Conservation (phyloP, 768 basidiomycete genomes). For the Mycena olivaceomarginata region DNA sequence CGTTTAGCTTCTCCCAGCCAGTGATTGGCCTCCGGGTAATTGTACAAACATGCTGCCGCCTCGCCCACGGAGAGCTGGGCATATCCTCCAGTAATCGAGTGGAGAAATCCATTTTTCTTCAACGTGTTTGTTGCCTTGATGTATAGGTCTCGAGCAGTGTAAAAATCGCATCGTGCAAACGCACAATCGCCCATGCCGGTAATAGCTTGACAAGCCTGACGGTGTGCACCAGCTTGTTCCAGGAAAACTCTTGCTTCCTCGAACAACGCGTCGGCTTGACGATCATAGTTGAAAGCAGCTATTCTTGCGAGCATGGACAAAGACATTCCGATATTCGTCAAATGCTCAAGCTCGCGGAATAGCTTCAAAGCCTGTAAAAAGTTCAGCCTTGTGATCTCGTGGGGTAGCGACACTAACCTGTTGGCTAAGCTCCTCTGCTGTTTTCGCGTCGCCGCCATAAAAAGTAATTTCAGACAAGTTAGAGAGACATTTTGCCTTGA, state of each 20-base stretch:
- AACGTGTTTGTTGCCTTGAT: slow-evolving; percentile 16
- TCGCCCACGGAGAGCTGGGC: slow-evolving; percentile 38
- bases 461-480: slow-evolving; percentile 41
- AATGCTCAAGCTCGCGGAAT: slow-evolving; percentile 39
- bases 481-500: slow-evolving; percentile 43
- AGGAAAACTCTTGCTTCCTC: slow-evolving; percentile 41
- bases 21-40: slow-evolving; percentile 32
- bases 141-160: slow-evolving; percentile 36
- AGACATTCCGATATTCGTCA: slow-evolving; percentile 43
- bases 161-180: slow-evolving; percentile 38
- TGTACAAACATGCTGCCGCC: slow-evolving; percentile 38
- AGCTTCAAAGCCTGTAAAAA: slow-evolving; percentile 40
- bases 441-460: slow-evolving; percentile 32
- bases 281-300: slow-evolving; percentile 34
- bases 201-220: slow-evolving; percentile 26
- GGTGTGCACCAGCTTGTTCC: slow-evolving; percentile 37
- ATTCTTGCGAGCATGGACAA: slow-evolving; percentile 37
- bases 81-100: slow-evolving; percentile 25
- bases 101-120: slow-evolving; percentile 28
- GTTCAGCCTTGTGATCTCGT: neutral
- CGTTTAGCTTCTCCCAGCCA: slow-evolving; percentile 34
- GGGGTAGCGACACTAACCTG: slow-evolving; percentile 8
- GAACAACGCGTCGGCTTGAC: slow-evolving; percentile 29
- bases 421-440: slow-evolving; percentile 33
- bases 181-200: slow-evolving; percentile 40